Base-by-base conservation (phyloP, 2,329 filamentous ascomycete species). In the Fusarium transvaalense region DNA sequence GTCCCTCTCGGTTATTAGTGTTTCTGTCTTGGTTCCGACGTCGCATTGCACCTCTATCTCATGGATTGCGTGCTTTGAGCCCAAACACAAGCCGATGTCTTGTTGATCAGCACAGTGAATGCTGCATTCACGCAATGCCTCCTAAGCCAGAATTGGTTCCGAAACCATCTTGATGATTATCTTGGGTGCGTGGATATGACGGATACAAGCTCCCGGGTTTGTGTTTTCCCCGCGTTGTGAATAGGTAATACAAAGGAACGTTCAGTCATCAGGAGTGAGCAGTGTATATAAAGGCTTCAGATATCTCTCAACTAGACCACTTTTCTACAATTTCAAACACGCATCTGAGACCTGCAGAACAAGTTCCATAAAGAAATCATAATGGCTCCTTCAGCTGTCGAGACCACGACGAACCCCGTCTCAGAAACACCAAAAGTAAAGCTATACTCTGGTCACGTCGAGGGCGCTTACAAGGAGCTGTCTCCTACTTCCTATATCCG, bases 371-470 rank as follows among this genome's bases (percentile, higher is more conserved):
- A 17, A 39, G 3, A 12, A 21, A 19, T 32, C 42, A 62, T 1
- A 41, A 75, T 75, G 73, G 71, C 73, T 13, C 73, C 73, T 17
- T 73, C 73, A 56, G 73, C 71, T 62, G 69, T 71, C 3, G 64
- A 73, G 38, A 73, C 68, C 12, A 54, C 62, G 42, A 31, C 55
- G 27, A 54, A 37, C 38, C 37, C 66, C 47, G n/a, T 38, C 13
- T 21, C 58, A 42, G 52, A 10, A 64, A 72, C 14, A 37, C 66
- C 2, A 54, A 72, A 54, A 74, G 32, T 73, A 27, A 75, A 72
- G 70, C 69, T 75, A n/a, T 75, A 75, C 59, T 59, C 73, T 10
- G 73, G 73, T 9, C 64, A 68, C 3, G 68, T 75, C 15, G 73
- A 73, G 31, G 67, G 68, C 8, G 73, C 53, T 7, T 75, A 75